A percentile compares a stretch with the other conserved stretches of the same genome.
phyloP scores from a whole-genome alignment of 257 asterid species.

The Fraxinus pennsylvanica region DNA sequence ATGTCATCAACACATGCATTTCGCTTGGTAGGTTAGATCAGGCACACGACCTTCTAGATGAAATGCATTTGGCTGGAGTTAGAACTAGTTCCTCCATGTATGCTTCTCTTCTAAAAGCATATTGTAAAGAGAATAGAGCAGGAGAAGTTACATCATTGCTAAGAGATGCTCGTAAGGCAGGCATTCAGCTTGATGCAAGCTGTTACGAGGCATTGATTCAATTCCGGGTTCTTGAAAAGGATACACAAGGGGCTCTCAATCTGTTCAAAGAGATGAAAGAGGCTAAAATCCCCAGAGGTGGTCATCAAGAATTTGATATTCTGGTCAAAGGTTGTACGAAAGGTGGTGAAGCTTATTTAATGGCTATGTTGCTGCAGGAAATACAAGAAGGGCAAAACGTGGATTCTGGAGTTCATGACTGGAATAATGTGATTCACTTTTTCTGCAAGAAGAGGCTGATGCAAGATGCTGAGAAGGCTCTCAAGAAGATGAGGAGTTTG shows the following conservation, averaged over 20 bases:
- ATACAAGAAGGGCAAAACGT: slow-evolving; percentile 63
- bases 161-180: slow-evolving; percentile 85
- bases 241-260: slow-evolving; percentile 69
- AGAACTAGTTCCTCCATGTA: slow-evolving; percentile 69
- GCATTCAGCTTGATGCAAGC: slow-evolving; percentile 75
- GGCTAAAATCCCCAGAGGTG: slow-evolving; percentile 58
- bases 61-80: slow-evolving; percentile 85
- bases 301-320: slow-evolving; percentile 44
- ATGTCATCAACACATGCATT: slow-evolving; percentile 75
- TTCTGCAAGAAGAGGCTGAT: slow-evolving; percentile 87
- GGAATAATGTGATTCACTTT: slow-evolving; percentile 90
- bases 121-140: slow-evolving; percentile 52
- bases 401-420: slow-evolving; percentile 79
- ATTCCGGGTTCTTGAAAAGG: slow-evolving; percentile 66
- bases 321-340: slow-evolving; percentile 38
- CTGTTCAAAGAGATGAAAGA: slow-evolving; percentile 91
- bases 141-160: slow-evolving; percentile 64
- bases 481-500: slow-evolving; percentile 80
- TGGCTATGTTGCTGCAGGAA: slow-evolving; percentile 78
- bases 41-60: slow-evolving; percentile 92
- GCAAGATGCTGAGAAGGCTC: slow-evolving; percentile 92
- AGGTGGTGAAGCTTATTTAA: slow-evolving; percentile 48
- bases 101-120: slow-evolving; percentile 75
- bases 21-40: slow-evolving; percentile 78
- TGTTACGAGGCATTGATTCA: slow-evolving; percentile 64